Evolutionary conservation across 441 rosid genomes (phyloP).

Genomic region (Adansonia madagascariensis): DNA sequence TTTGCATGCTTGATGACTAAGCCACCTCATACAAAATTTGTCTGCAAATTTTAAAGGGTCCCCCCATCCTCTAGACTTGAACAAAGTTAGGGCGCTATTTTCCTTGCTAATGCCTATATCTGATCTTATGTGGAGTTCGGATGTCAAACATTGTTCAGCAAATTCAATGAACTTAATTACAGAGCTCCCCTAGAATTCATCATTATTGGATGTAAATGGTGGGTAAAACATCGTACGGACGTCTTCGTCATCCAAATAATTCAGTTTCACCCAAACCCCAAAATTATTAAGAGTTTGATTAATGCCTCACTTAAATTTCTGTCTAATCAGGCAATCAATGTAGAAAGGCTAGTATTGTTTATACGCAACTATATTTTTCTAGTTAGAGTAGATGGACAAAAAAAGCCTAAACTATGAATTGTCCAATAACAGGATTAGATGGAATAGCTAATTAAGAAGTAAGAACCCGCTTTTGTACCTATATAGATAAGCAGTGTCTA

Average conservation of each 20-base stretch:
- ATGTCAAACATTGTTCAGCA: not conserved
- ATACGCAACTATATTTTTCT: not conserved
- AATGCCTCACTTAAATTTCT: not conserved
- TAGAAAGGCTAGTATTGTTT: constrained; percentile 3
- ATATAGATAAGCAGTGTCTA: not conserved
- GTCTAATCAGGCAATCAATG: constrained; percentile 13
- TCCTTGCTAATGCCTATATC: not conserved
- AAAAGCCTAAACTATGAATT: not conserved
- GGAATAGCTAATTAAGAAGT: not conserved
- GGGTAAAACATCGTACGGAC: not conserved
- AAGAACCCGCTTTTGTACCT: not conserved
- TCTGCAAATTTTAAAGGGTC: not conserved
- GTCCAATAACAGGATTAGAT: not conserved
- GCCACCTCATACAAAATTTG: not conserved
- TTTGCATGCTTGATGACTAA: constrained; percentile 1
- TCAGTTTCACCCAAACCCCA: not conserved
- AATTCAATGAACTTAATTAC: constrained; percentile 18
- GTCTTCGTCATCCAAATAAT: not conserved
- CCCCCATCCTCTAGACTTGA: not conserved
- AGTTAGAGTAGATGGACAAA: not conserved
- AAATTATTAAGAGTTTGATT: constrained; percentile 21
- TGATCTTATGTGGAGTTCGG: not conserved
- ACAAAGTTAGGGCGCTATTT: not conserved
- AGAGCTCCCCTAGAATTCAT: not conserved
- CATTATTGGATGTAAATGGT: not conserved